These are phyloP conservation scores for Coemansia aciculifera DNA, from an alignment of 192 early-diverging fungal species.

Conservation along the genomic window DNA sequence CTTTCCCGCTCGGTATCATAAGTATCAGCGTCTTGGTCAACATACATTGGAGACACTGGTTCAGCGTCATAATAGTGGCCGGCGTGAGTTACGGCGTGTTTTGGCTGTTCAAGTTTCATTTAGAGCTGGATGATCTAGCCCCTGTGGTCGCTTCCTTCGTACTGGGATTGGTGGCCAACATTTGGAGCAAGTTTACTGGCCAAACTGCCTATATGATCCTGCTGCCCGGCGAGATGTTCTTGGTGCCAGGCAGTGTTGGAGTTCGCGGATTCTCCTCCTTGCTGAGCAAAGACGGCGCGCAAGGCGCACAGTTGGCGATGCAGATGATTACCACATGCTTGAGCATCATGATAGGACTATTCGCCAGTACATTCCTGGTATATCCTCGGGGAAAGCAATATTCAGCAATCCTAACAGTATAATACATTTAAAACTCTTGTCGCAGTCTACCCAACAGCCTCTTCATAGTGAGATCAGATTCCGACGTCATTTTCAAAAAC, in stretches of 20 bases:
- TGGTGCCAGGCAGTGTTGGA: constrained; percentile 83
- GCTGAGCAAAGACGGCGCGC: constrained; percentile 54
- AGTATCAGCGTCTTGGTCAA: constrained; percentile 61
- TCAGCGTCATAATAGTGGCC: constrained; percentile 65
- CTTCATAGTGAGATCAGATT: constrained; percentile 29
- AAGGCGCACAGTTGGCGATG: constrained; percentile 53
- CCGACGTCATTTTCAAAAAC: constrained; percentile 33
- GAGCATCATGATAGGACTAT: constrained; percentile 69
- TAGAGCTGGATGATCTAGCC: constrained; percentile 59
- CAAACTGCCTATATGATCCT: constrained; percentile 76
- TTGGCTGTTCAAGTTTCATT: constrained; percentile 61
- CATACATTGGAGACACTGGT: constrained; percentile 64
- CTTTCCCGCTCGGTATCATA: constrained; percentile 59
- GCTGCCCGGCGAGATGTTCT: constrained; percentile 74
- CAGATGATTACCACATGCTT: constrained; percentile 64
- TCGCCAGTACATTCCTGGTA: constrained; percentile 65
- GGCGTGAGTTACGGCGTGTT: constrained; percentile 67
- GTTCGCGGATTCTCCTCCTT: constrained; percentile 64
- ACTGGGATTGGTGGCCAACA: constrained; percentile 75
- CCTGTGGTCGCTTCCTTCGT: constrained; percentile 71
- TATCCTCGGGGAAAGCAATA: constrained; percentile 52
- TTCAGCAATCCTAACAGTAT: constrained; percentile 48
- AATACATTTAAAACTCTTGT: background rate
- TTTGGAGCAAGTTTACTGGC: constrained; percentile 69
- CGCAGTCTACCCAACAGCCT: constrained; percentile 8